phyloP scores from a whole-genome alignment of 441 rosid genomes.

The Macaranga tanarius region DNA sequence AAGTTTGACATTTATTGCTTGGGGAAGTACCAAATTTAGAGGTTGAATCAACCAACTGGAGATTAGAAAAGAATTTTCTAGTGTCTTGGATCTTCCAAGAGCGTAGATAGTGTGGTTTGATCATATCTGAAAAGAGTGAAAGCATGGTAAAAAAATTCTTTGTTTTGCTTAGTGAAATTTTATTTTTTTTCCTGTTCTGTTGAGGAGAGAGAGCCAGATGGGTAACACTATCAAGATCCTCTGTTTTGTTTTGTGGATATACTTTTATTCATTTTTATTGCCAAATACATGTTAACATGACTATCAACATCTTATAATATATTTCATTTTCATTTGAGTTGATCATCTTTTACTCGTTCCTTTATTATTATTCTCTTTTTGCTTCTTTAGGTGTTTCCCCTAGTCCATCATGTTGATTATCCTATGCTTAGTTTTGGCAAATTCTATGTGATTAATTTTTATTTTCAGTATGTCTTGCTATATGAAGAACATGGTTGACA shows the following conservation, averaged over 20 bases:
- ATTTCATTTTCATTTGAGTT: background rate
- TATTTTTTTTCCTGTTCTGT: no score
- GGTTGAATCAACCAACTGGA: constrained; percentile 1
- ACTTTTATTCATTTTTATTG: background rate
- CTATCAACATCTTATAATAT: background rate
- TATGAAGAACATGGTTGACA: background rate
- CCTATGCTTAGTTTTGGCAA: background rate
- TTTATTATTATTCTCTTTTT: background rate
- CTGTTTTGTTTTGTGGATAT: background rate
- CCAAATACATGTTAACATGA: background rate
- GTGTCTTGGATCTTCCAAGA: background rate
- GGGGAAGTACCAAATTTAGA: background rate
- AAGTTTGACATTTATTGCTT: background rate
- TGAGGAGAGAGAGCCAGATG: background rate
- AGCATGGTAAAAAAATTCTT: no score
- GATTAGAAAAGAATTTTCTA: background rate
- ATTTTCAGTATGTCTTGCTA: background rate
- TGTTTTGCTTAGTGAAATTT: no score
- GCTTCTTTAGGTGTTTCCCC: background rate
- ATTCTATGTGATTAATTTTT: background rate
- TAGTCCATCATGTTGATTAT: background rate
- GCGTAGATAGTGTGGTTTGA: background rate
- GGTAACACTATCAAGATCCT: background rate
- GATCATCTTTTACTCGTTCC: background rate
- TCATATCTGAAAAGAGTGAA: background rate